Base-by-base conservation (phyloP, 768 basidiomycete genomes). In the Tulasnella sp. region DNA sequence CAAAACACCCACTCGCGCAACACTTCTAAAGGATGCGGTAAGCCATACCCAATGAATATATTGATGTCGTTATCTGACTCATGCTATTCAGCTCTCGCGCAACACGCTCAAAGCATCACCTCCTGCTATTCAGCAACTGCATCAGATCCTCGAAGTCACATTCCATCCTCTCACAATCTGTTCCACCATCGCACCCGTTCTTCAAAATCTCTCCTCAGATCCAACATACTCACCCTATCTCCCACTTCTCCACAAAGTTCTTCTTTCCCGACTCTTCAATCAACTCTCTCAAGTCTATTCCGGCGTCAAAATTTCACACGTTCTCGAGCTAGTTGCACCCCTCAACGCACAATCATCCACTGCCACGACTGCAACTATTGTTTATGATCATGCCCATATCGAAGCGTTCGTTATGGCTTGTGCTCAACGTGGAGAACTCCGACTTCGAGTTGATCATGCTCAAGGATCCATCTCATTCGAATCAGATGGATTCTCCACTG, bases 381-480 rank as follows among this genome's bases (percentile, higher is more conserved):
- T 52, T 34, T 83, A 78, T 65, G 78, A 83, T 53, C 75, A 78
- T n/a, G 79, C 82, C 54, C 79, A 83, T 62, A 71, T 82, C 57
- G 90, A 98, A 66, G 83, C 84, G 3, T 96, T 93, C 66, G 69
- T 98, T 56, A 93, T 95, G 85, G 81, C 83, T 31, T 88, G 89
- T 53, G 87, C 88, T 37, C 77, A 82, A 41, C 77, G 83, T 6
- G 87, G 88, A 33, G 90, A 95, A 64, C 75, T 96, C 43, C 74
- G 69, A 58, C 81, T 95, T 56, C 79, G 80, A 13, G 78, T 96
- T 39, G 89, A 98, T 65, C 93, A 99, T 63, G 80, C 83, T 27
- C 76, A 74, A 3, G 85, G 88, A 15, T 80, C 78, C 54, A 79
- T 98, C 65, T 72, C 78, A 5, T 99, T 98, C 60, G 72, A 81